Percentiles rank a stretch among this genome's conserved stretches.
phyloP scores from a whole-genome alignment of 73 alveolate species.

The Blepharisma japonicum region DNA sequence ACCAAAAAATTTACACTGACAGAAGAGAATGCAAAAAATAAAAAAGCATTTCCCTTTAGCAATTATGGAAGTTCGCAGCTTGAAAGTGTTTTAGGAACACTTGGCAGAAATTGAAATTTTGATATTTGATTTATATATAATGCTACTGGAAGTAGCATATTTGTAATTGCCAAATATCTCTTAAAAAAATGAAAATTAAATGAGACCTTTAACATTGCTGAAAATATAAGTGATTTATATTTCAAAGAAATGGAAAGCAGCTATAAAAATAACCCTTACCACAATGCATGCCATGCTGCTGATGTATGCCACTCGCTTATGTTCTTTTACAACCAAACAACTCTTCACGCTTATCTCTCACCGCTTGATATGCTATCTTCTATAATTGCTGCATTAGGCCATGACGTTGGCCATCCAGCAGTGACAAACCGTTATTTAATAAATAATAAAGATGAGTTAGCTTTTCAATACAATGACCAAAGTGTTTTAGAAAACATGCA shows the following conservation, averaged over 20 bases:
- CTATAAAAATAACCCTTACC: constrained; percentile 69
- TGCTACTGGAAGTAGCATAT: constrained; percentile 4
- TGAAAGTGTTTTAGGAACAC: constrained; percentile 13
- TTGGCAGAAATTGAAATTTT: constrained; percentile 10
- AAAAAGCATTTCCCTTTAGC: constrained; percentile 5
- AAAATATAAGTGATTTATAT: constrained; percentile 47
- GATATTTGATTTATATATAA: constrained; percentile 29
- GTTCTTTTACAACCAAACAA: constrained; percentile 46
- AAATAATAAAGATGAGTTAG: constrained; percentile 45
- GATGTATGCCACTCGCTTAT: constrained; percentile 66
- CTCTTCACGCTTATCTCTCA: constrained; percentile 29
- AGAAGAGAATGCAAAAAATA: background rate
- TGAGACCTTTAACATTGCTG: constrained; percentile 40
- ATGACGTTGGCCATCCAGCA: constrained; percentile 76
- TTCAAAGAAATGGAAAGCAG: constrained; percentile 49
- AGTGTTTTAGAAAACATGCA: constrained; percentile 75
- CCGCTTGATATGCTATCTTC: constrained; percentile 30
- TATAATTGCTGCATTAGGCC: constrained; percentile 47
- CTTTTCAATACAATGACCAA: constrained; percentile 63
- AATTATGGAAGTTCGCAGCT: constrained; percentile 5
- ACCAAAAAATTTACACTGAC: background rate
- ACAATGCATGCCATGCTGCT: constrained; percentile 81
- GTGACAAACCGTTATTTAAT: constrained; percentile 56
- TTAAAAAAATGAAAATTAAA: constrained; percentile 37
- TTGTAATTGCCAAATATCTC: constrained; percentile 23